Base-by-base conservation (phyloP, 1,284 basidiomycete genomes). In the Tausonia pullulans region DNA sequence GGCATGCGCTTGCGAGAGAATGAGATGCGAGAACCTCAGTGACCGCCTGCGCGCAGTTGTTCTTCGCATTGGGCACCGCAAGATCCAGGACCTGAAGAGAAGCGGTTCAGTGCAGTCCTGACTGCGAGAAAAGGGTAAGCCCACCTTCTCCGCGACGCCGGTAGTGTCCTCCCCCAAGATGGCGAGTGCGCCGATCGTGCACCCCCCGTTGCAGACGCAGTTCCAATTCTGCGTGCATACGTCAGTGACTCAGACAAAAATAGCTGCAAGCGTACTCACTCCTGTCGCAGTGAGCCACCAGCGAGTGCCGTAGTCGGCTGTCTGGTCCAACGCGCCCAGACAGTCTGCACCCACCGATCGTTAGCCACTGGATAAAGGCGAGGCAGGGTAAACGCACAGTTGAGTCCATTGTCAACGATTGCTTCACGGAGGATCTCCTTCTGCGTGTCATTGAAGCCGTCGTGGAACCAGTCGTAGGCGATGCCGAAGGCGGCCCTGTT, bases 401-500 rank as follows among this genome's bases (percentile, higher is more conserved):
- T 75, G 27, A 97, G 82, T 70, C 92, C 96, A 70, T 88, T 86
- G 67, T 81, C 79, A 76, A 92, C 81, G 76, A 98, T 85, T 44
- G 86, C 87, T 72, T 75, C 79, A 70, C 84, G 82, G 70, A 98
- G 88, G 65, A 80, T 78, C 53, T 75, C 78, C 73, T 85, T 86
- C 77, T 96, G 89, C 4, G 84, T 81, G 45, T 80, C 75, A 6
- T 82, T 84, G 89, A 90, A 96, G 65, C 83, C 80, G 66, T 95
- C 87, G 77, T 96, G 87, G 63, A 98, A 77, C 82, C 82, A 99
- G 76, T 99, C 96, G 73, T 98, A 99, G 2, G 86, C 96, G 70
- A 96, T 88, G 48, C 83, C 93, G 72, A 85, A 96, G 0, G 87
- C 91, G 46, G 86, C 27, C 27, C 27, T 27, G 27, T 27, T 27